Base-by-base conservation (phyloP, 2,329 filamentous ascomycete genomes). In the Exophiala sp. region DNA sequence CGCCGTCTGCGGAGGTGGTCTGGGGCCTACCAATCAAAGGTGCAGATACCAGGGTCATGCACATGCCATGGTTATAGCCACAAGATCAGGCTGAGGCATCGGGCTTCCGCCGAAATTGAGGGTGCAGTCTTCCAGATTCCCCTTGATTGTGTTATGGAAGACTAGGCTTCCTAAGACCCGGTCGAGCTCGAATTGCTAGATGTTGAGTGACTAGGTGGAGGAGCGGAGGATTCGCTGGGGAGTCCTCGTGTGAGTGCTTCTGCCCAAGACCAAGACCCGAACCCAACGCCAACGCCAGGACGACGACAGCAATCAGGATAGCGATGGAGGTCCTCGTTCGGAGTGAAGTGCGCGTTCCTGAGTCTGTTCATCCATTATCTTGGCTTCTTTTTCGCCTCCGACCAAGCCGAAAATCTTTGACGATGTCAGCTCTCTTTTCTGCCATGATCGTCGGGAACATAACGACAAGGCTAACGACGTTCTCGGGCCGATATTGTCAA, bases 101-200 rank as follows among this genome's bases (percentile, higher is more conserved):
- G 56, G 76, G 75, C 54, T 85, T 69, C 85, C 85, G 88, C 1
- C 70, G 0, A 75, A 65, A 47, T 80, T 72, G 12, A 89, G 72
- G 3, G 83, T 66, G 55, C 88, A 86, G 46, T 84, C 79, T 0
- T 71, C 49, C 18, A 51, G 41, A 21, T 51, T 51, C 24, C 44
- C 21, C 49, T 32, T 42, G 33, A 40, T 29, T 33, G 20, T 16
- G 49, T 34, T 34, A 51, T 21, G 8, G 20, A 29, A 3, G 45
- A 16, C 11, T 41, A 51, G 18, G 49, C 49, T n/a, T 51, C 41
- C 14, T 32, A 51, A 10, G 38, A 34, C 36, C 40, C 49, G 16
- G 4, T 20, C 16, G 41, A 42, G 16, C 10, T 45, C 49, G 32
- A 33, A 45, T 33, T 32, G 41, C 12, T 51, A 12, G 41, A 51